phyloP scores from a whole-genome alignment of 2,329 filamentous ascomycete species.

The Cordyceps fumosorosea region DNA sequence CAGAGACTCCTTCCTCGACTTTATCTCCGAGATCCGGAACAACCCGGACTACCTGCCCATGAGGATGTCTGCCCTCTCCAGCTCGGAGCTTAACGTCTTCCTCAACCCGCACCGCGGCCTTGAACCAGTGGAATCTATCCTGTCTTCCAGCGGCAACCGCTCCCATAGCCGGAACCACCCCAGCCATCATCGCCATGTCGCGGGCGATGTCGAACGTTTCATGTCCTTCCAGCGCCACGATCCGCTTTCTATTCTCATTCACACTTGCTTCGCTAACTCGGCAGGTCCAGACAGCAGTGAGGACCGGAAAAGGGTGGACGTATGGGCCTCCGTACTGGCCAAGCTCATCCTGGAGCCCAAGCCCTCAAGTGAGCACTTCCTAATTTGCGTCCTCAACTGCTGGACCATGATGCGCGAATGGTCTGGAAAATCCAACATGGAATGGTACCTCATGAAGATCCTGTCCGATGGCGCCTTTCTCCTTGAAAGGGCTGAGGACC shows the following conservation, averaged over 20 bases:
- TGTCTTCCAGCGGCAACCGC: slow-evolving; percentile 56
- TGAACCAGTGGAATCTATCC: slow-evolving; percentile 77
- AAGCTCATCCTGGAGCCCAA: slow-evolving; percentile 73
- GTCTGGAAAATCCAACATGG: slow-evolving; percentile 83
- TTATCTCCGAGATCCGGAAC: slow-evolving; percentile 74
- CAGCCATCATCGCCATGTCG: slow-evolving; percentile 37
- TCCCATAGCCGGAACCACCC: slow-evolving; percentile 39
- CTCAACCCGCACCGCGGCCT: slow-evolving; percentile 71
- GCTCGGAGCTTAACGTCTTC: slow-evolving; percentile 69
- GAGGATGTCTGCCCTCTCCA: slow-evolving; percentile 68
- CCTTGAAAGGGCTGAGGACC: slow-evolving; percentile 76
- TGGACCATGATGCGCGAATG: slow-evolving; percentile 85
- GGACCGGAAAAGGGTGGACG: slow-evolving; percentile 69
- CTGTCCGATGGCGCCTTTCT: slow-evolving; percentile 89
- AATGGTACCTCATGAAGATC: slow-evolving; percentile 91
- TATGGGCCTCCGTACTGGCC: slow-evolving; percentile 85
- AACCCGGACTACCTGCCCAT: slow-evolving; percentile 85
- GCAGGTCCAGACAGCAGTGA: slow-evolving; percentile 75
- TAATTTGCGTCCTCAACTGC: slow-evolving; percentile 77
- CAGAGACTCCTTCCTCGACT: slow-evolving; percentile 68
- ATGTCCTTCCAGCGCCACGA: slow-evolving; percentile 86
- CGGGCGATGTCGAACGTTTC: slow-evolving; percentile 64
- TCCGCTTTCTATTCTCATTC: slow-evolving; percentile 74
- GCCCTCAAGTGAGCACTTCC: slow-evolving; percentile 69
- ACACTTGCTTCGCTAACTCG: slow-evolving; percentile 85